These are phyloP conservation scores for Quercus cerris DNA, from an alignment of 306 rosid species.

Conservation along the genomic window DNA sequence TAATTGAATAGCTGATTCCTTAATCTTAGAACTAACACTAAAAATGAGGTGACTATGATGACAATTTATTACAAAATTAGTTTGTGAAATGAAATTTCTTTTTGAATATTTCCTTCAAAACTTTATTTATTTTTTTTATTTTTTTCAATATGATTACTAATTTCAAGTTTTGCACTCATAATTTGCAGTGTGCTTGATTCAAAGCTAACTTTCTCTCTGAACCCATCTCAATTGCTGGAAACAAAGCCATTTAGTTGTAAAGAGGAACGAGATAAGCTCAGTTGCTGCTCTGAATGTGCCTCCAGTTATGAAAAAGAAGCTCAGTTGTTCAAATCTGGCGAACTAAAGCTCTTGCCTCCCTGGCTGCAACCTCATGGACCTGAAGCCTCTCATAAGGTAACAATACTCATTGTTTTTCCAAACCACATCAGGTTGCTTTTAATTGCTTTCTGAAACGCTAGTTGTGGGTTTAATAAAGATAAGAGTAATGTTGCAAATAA, in stretches of 20 bases:
- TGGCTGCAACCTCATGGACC: constrained; percentile 85
- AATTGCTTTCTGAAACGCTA: not conserved
- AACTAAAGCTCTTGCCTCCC: constrained; percentile 68
- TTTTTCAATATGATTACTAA: constrained; percentile 5
- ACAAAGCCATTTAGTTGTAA: constrained; percentile 45
- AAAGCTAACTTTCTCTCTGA: constrained; percentile 40
- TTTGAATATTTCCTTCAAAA: not conserved
- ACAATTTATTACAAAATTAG: not conserved
- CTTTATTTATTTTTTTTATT: not conserved
- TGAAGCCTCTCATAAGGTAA: constrained; percentile 64
- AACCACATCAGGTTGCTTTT: not conserved
- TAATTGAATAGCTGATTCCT: not conserved
- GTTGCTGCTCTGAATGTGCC: constrained; percentile 71
- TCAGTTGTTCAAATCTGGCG: constrained; percentile 55
- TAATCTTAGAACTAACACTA: not conserved
- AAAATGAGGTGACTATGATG: not conserved
- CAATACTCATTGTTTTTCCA: not conserved
- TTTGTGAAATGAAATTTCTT: not conserved
- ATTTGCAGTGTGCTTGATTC: constrained; percentile 64
- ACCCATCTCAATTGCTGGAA: constrained; percentile 38
- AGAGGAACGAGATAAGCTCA: constrained; percentile 53
- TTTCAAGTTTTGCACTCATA: constrained; percentile 26
- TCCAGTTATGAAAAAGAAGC: constrained; percentile 76
- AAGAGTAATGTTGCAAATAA: too few species aligned
- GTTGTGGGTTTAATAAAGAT: too few species aligned